Conservation (phyloP, 1,284 basidiomycete species). For the Trichosporon asahii region DNA sequence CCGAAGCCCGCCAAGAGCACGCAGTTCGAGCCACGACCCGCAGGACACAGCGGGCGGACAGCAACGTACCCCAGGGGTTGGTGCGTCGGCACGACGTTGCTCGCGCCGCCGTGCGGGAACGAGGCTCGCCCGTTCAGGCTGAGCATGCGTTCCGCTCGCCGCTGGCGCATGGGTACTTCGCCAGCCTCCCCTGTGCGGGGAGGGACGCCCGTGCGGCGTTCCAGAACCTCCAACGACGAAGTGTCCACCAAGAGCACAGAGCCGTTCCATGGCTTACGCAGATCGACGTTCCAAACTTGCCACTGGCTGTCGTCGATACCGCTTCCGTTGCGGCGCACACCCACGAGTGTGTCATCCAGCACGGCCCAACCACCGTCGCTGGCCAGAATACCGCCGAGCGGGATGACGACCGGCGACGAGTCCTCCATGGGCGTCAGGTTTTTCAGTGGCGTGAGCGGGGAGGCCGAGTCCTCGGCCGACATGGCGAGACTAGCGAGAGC, state of each 20-base stretch:
- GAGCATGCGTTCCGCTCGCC: slow-evolving; percentile 39
- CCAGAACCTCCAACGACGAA: slow-evolving; percentile 23
- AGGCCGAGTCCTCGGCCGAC: slow-evolving; percentile 4
- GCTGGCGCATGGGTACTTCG: slow-evolving; percentile 31
- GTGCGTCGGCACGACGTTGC: slow-evolving; percentile 34
- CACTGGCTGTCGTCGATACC: slow-evolving; percentile 45
- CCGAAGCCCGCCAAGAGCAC: slow-evolving; percentile 39
- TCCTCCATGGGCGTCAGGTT: neutral
- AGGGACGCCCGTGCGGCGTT: slow-evolving; percentile 15
- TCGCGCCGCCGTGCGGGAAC: slow-evolving; percentile 31
- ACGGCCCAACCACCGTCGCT: slow-evolving; percentile 29
- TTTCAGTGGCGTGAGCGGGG: neutral
- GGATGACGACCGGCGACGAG: slow-evolving; percentile 16
- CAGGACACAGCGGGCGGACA: slow-evolving; percentile 28
- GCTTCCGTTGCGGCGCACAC: slow-evolving; percentile 28
- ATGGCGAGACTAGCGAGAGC: slow-evolving; percentile 17
- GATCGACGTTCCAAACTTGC: slow-evolving; percentile 40
- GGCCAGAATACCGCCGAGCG: slow-evolving; percentile 34
- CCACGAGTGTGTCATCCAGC: slow-evolving; percentile 29
- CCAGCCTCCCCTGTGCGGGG: slow-evolving; percentile 12
- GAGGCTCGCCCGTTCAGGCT: slow-evolving; percentile 39
- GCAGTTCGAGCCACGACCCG: slow-evolving; percentile 15
- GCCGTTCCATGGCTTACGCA: slow-evolving; percentile 38
- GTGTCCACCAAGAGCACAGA: slow-evolving; percentile 30
- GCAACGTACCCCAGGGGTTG: slow-evolving; percentile 37